A percentile compares a stretch with the other conserved stretches of the same genome.
These are phyloP conservation scores for Luffa acutangula DNA, from an alignment of 306 rosid species.

Conservation along the genomic window DNA sequence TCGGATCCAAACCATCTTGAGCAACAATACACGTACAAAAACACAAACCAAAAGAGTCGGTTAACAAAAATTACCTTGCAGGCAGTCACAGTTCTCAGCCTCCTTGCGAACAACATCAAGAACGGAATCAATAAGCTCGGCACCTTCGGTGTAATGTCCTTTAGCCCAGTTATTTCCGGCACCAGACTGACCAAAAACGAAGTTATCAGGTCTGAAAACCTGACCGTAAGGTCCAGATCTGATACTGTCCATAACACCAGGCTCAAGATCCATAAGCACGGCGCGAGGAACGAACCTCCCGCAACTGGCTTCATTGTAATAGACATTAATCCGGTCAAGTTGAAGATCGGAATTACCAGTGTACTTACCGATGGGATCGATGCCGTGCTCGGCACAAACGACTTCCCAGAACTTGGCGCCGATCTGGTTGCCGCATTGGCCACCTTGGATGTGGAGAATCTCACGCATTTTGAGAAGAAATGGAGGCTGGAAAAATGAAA, in stretches of 20 bases:
- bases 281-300: conserved; percentile 35
- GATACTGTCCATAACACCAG: conserved; percentile 41
- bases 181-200: conserved; percentile 37
- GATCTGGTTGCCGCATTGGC: conserved; percentile 51
- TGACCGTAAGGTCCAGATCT: conserved; percentile 38
- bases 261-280: conserved; percentile 47
- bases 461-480: conserved; percentile 27
- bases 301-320: conserved; percentile 37
- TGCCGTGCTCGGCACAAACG: conserved; percentile 37
- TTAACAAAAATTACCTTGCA: conserved; percentile 23
- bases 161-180: conserved; percentile 48
- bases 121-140: conserved; percentile 34
- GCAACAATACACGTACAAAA: neutral
- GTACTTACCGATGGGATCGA: conserved; percentile 34
- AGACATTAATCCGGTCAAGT: conserved; percentile 42
- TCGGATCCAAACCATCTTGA: neutral
- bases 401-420: conserved; percentile 39
- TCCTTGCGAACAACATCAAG: conserved; percentile 44
- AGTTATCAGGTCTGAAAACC: conserved; percentile 38
- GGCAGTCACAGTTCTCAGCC: conserved; percentile 44
- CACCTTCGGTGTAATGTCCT: conserved; percentile 40
- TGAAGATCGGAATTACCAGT: conserved; percentile 29
- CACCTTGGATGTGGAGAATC: conserved; percentile 44
- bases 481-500: neutral
- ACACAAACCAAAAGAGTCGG: neutral